phyloP scores from a whole-genome alignment of 306 rosid genomes.

The Sesbania bispinosa region DNA sequence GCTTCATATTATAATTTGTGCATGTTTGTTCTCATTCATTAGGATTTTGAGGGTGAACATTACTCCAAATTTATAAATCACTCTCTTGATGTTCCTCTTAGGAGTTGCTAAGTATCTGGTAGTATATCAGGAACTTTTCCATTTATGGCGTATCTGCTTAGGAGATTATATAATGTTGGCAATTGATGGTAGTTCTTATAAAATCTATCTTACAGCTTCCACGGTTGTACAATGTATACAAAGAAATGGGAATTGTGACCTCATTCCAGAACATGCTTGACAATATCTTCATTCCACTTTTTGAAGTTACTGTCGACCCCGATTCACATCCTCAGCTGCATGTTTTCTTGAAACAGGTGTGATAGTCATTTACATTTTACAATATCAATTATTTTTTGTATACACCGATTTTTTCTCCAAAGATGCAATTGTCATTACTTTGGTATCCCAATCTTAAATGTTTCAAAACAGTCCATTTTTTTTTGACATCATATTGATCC shows the following conservation, averaged over 20 bases:
- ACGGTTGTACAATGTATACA: slow-evolving; percentile 83
- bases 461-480: neutral
- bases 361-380: neutral
- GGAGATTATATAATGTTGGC: neutral
- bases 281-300: slow-evolving; percentile 90
- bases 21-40: too few species aligned
- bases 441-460: neutral
- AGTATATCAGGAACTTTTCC: neutral
- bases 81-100: too few species aligned
- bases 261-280: slow-evolving; percentile 97
- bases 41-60: too few species aligned
- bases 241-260: slow-evolving; percentile 98
- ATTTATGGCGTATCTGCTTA: slow-evolving; percentile 4
- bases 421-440: neutral
- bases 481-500: neutral
- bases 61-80: too few species aligned
- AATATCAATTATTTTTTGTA: too few species aligned
- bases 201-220: slow-evolving; percentile 73
- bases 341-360: slow-evolving; percentile 91
- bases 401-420: too few species aligned
- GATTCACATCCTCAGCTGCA: slow-evolving; percentile 98
- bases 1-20: slow-evolving; percentile 12
- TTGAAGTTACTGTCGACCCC: slow-evolving; percentile 94
- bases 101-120: neutral
- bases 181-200: slow-evolving; percentile 12